Percentiles rank a stretch among this genome's conserved stretches.
phyloP scores from a whole-genome alignment of 768 basidiomycete genomes.

The Rossbeevera mucosa region DNA sequence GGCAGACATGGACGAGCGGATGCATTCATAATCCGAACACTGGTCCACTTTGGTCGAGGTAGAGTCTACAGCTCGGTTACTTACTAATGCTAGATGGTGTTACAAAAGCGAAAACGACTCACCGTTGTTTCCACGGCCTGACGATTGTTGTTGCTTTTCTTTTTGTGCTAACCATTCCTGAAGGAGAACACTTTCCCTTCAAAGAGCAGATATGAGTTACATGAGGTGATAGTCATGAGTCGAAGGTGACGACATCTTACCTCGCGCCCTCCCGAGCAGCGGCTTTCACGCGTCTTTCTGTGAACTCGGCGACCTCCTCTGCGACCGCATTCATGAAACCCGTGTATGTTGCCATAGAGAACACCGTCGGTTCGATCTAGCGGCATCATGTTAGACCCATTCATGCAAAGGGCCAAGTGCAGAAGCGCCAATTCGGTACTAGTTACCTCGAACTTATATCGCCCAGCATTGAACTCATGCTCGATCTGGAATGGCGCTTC shows the following conservation, averaged over 20 bases:
- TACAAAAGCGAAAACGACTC: not conserved
- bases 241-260: constrained; percentile 22
- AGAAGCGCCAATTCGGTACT: not conserved
- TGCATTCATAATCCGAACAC: not conserved
- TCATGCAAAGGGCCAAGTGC: not conserved
- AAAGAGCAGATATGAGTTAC: not conserved
- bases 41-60: constrained; percentile 2
- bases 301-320: constrained; percentile 41
- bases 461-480: constrained; percentile 48
- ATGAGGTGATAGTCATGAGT: not conserved
- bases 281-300: constrained; percentile 34
- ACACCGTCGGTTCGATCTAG: constrained; percentile 46
- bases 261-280: constrained; percentile 37
- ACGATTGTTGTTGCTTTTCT: constrained; percentile 5
- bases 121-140: not conserved
- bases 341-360: constrained; percentile 51
- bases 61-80: not conserved
- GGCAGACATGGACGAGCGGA: constrained; percentile 40
- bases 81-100: not conserved
- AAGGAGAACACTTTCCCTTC: constrained; percentile 42
- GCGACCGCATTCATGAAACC: constrained; percentile 38
- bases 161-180: constrained; percentile 39
- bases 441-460: constrained; percentile 46
- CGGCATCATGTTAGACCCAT: constrained; percentile 2
- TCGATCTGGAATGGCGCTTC: constrained; percentile 39